Percentiles rank a stretch among this genome's conserved stretches.
Evolutionary conservation across 441 rosid species (phyloP).

Genomic region (Theobroma grandiflorum): DNA sequence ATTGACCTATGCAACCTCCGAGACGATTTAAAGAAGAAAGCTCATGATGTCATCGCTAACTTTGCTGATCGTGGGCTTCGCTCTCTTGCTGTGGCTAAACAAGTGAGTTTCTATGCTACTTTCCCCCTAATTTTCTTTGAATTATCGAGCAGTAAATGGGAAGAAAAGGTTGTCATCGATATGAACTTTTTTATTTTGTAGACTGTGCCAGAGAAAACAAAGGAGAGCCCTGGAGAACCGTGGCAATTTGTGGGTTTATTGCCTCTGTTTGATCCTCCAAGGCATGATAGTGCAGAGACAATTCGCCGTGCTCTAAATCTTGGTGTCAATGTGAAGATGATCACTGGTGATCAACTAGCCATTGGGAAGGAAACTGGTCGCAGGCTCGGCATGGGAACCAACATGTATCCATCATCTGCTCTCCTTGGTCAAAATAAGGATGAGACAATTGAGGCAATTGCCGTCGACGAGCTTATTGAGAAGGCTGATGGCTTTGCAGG

Average conservation of each 20-base stretch:
- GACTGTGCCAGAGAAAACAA: constrained; percentile 28
- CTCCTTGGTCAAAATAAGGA: constrained; percentile 66
- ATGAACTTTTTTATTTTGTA: background rate
- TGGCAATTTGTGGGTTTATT: constrained; percentile 75
- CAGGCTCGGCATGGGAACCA: constrained; percentile 82
- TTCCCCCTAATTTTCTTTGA: background rate
- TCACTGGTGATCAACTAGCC: constrained; percentile 80
- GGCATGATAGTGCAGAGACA: constrained; percentile 84
- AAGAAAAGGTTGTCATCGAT: background rate
- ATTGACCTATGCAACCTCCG: constrained; percentile 25
- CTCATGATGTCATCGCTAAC: constrained; percentile 26
- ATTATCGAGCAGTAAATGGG: background rate
- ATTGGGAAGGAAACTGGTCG: constrained; percentile 82
- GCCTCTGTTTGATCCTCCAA: constrained; percentile 82
- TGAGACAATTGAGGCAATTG: constrained; percentile 46
- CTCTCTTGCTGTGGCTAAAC: constrained; percentile 29
- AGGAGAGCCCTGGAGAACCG: constrained; percentile 24
- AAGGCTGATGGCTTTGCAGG: constrained; percentile 87
- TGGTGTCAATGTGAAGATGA: constrained; percentile 85
- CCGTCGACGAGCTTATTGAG: constrained; percentile 72
- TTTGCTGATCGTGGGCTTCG: constrained; percentile 36
- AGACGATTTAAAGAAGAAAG: constrained; percentile 25
- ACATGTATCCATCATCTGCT: constrained; percentile 79
- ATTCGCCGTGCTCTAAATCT: constrained; percentile 72
- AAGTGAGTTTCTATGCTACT: background rate